Base-by-base conservation (phyloP, 1,139 yeast species). In the Yamadazyma blattariae region DNA sequence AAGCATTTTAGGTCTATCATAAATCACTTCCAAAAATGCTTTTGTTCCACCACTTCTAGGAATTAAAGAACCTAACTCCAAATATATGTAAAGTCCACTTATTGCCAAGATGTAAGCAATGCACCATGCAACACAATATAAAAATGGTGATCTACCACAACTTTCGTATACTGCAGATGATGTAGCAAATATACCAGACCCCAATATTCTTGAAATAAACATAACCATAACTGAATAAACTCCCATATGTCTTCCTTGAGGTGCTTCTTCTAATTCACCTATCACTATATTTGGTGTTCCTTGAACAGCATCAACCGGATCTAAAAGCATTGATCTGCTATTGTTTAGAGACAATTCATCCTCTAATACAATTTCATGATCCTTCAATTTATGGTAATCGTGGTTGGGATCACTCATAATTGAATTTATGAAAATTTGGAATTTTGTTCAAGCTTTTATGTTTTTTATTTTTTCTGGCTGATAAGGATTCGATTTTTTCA, bases 1-100 rank as follows among this genome's bases (percentile, higher is more conserved):
- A 54, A 82, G 57, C 63, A 78, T 63, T 35, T 61, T 64, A 0
- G 90, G 92, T 41, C 60, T 71, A 35, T 72, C 67, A 50, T 79
- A 83, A 16, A 82, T 75, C 43, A 72, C 75, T 51, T 82, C 90
- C 42, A 83, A 56, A 44, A 83, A 83, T 14, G 78, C 81, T 49
- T 83, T 83, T 24, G 81, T 73, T 0, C 92, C 94, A 3, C 94
- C 92, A 45, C 82, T 78, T 51, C 85, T 61, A 0, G 90, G 89
- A 8, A 82, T 67, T 46, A 81, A 66, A 5, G 83, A 74, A 0
- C 92, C 90, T 42, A 82, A 58, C 49, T 83, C 92, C 33, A 83
- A 56, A 51, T 74, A 83, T 21, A 82, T 73, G 48, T 71, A 79
- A 12, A 83, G 54, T 0, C 90, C 90, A 17, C 84, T 70, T 55